Base-by-base conservation (phyloP, 192 early-diverging fungal genomes). In the Diversispora epigaea region DNA sequence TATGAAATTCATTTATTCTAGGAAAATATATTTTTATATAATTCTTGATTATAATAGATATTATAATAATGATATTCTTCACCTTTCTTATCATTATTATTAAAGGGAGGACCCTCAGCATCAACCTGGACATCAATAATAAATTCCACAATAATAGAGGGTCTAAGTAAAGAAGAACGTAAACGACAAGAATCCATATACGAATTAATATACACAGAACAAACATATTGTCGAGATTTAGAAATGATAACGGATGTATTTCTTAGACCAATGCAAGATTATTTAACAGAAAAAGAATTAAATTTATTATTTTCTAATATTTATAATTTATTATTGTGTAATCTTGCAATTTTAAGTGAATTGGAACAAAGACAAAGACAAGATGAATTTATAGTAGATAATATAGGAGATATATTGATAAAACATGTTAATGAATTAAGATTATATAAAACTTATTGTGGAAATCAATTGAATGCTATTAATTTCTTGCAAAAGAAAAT, bases 261-360 rank as follows among this genome's bases (percentile, higher is more conserved):
- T 68, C 90, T 88, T 69, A 69, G 76, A 19, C 89, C 88, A 17
- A 79, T 93, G 76, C 74, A 81, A 61, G 77, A 83, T 25, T 81
- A 88, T 61, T 39, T 94, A 22, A 77, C 75, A 19, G 73, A 84
- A 44, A 81, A 82, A 4, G 93, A 94, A 76, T 84, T 87, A 60
- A 80, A 83, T 4, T 78, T 83, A n/a, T 82, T 95, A 44, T 99
- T 99, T 80, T 86, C 86, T 52, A 97, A 99, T 76, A 85, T 96
- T 45, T 89, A 93, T 44, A 87, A 88, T 64, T 85, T 95, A 49
- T 52, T 91, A 63, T 65, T 90, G 19, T 83, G 84, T 49, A 93
- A 93, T 46, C 84, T 86, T 4, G 84, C 84, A 3, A 85, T 94
- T 67, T 81, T 93, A 1, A 86, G 86, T 47, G 91, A 93, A 57